Base-by-base conservation (phyloP, 306 rosid genomes). In the Prunus davidiana region DNA sequence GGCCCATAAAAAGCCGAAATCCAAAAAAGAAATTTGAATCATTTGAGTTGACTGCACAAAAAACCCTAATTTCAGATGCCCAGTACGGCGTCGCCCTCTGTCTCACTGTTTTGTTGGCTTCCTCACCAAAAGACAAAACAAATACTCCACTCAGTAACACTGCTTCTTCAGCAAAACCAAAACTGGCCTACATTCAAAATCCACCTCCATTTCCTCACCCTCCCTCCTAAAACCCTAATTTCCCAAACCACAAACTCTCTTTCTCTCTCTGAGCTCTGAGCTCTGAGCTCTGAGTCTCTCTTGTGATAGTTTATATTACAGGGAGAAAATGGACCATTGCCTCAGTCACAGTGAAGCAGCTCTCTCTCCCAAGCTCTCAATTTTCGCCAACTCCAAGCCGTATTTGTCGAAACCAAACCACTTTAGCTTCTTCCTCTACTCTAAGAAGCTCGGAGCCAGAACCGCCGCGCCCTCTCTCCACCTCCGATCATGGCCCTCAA, bases 401-500 rank as follows among this genome's bases (percentile, higher is more conserved):
- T 30, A 30, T 3, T 46, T 55, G 24, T 72, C 80, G 9, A 84
- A 75, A 62, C 77, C 71, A 57, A 76, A 32, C 79, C 7, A 32
- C 32, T 61, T 74, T 24, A 32, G 80, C 30, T 30, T 75, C 28
- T 19, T 66, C 57, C 56, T 78, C 43, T 43, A 63, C 76, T 64
- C 79, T 60, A 73, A 25, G 28, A 68, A 32, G 71, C 79, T 65
- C 7, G 65, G 72, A 27, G 69, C 25, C 4, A 43, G 49, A 50
- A 67, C 20, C n/a, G 45, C 72, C 47, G 32, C 62, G 0, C 57
- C 81, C 34, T 52, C 83, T 30, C 28, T 72, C 27, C 68, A 61
- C 71, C 72, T 81, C 9, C 86, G 73, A 14, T 61, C 88, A 73
- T 79, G 89, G 79, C 76, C 32, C 63, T 5, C 72, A 4, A 84